phyloP scores from a whole-genome alignment of 1,284 basidiomycete species.

The Cystobasidium pallidum region DNA sequence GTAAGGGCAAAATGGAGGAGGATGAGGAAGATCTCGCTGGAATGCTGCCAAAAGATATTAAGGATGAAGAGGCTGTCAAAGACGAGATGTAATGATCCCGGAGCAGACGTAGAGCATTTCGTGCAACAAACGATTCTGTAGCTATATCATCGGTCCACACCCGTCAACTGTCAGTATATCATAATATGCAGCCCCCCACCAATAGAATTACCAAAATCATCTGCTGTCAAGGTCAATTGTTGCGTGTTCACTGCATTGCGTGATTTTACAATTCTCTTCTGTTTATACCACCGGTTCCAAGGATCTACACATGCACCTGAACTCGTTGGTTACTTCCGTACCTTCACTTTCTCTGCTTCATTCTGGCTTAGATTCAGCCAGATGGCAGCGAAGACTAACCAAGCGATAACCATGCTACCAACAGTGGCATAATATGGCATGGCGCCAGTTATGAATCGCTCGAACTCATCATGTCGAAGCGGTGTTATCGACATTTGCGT shows the following conservation, averaged over 20 bases:
- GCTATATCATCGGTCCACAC: neutral
- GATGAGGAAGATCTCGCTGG: constrained; percentile 39
- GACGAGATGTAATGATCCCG: neutral
- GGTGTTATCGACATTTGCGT: constrained; percentile 86
- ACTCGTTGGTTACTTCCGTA: constrained; percentile 6
- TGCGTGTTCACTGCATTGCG: constrained; percentile 12
- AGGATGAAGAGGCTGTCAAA: constrained; percentile 16
- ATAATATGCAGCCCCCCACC: no score
- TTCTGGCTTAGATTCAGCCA: constrained; percentile 65
- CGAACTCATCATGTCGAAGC: constrained; percentile 90
- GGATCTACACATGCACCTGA: constrained; percentile 12
- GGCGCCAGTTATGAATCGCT: constrained; percentile 87
- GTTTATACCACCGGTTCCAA: neutral
- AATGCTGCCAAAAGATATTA: constrained; percentile 28
- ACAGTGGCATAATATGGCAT: constrained; percentile 94
- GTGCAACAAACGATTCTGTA: neutral
- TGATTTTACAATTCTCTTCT: constrained; percentile 14
- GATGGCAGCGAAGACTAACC: constrained; percentile 77
- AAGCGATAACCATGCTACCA: constrained; percentile 79
- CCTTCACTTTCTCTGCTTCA: constrained; percentile 8
- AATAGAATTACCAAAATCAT: no score
- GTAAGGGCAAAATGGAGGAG: constrained; percentile 28
- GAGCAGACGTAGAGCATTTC: neutral
- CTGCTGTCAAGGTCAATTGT: no score
- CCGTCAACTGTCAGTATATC: neutral